Evolutionary conservation across 1,284 basidiomycete genomes (phyloP).

Genomic region (Inonotus obliquus): DNA sequence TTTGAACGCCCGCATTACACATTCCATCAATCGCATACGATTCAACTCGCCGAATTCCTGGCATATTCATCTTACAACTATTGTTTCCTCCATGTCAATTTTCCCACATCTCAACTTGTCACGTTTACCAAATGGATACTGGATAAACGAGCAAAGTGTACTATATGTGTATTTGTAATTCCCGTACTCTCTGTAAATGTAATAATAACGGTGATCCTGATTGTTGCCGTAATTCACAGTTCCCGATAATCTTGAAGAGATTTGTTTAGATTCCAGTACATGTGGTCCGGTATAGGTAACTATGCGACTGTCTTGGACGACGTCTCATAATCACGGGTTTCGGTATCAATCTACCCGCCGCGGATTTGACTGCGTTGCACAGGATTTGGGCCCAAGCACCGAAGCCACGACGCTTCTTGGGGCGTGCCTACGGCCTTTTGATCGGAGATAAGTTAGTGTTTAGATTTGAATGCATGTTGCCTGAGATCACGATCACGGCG

Average conservation of each 20-base stretch:
- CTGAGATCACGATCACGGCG: too few relatives aligned
- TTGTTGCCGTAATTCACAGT: neutral
- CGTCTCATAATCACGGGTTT: neutral
- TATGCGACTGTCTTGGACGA: too few relatives aligned
- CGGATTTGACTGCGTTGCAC: neutral
- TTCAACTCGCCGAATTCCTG: slow-evolving; percentile 12
- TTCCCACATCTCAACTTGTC: neutral
- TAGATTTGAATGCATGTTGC: neutral
- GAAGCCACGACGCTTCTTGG: neutral
- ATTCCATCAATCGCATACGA: slow-evolving; percentile 7
- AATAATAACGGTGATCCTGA: neutral
- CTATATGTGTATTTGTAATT: neutral
- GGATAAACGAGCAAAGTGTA: neutral
- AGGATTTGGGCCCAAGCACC: slow-evolving; percentile 12
- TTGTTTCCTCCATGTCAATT: neutral
- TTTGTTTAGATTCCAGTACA: too few relatives aligned
- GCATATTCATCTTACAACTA: neutral
- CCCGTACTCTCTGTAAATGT: neutral
- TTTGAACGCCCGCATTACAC: neutral
- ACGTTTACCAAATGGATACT: neutral
- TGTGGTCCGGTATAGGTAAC: too few relatives aligned
- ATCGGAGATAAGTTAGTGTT: slow-evolving; percentile 11
- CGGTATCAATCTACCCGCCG: neutral
- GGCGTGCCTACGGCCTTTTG: neutral
- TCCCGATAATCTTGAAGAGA: neutral